Percentiles rank a stretch among this genome's conserved stretches.
Conservation (phyloP, 495 filamentous ascomycete genomes). For the Aspergillus diversus region DNA sequence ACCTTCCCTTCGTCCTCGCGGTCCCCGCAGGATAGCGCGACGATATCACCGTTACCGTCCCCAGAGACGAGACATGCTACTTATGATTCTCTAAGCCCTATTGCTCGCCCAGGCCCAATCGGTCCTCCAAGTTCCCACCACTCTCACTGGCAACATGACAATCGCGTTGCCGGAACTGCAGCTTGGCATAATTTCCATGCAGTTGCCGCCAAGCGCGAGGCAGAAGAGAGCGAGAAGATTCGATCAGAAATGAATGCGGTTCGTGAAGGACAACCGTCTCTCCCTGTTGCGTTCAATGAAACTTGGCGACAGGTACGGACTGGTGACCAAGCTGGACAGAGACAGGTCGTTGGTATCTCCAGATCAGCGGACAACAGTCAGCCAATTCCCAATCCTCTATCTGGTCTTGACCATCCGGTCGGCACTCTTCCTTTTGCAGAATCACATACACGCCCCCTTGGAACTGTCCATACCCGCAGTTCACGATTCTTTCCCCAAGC, state of each 20-base stretch:
- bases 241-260: constrained; percentile 41
- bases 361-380: constrained; percentile 33
- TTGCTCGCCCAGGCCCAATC: constrained; percentile 53
- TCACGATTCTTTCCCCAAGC: constrained; percentile 74
- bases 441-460: constrained; percentile 39
- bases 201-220: constrained; percentile 46
- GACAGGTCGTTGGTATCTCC: constrained; percentile 43
- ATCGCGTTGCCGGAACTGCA: constrained; percentile 33
- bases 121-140: constrained; percentile 52
- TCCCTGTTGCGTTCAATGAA: constrained; percentile 59
- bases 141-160: constrained; percentile 41
- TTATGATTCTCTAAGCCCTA: constrained; percentile 43
- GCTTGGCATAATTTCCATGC: constrained; percentile 57
- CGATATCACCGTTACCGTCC: constrained; percentile 39
- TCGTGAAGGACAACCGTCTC: constrained; percentile 41
- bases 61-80: constrained; percentile 41
- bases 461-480: constrained; percentile 49
- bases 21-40: constrained; percentile 36
- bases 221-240: constrained; percentile 42
- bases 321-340: constrained; percentile 47
- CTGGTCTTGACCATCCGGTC: constrained; percentile 41
- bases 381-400: constrained; percentile 37
- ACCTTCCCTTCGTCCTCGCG: constrained; percentile 38
- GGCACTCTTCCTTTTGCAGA: constrained; percentile 44
- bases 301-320: constrained; percentile 64